Evolutionary conservation across 495 filamentous ascomycete species (phyloP), one percentile per base, ranked within the genome.

Genomic region (Aspergillus olivimuriae): DNA sequence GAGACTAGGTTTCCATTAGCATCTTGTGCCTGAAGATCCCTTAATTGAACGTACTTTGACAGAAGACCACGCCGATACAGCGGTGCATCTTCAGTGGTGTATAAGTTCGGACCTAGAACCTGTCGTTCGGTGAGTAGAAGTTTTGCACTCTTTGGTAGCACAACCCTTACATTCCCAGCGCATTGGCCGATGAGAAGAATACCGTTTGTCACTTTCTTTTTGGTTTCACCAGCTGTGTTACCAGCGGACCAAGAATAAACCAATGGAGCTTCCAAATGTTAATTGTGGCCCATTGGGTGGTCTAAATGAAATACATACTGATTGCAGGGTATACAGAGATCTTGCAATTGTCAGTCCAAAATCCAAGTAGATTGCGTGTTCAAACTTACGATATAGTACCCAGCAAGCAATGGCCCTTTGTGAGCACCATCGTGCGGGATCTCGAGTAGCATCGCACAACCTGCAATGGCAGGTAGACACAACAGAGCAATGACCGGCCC

Each of bases 191-290:
- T 61, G 43, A 80, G 72, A 12, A 81, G 53, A 9, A 80, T 66
- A 39, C 64, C 76, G 10, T 77, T 81, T 2, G 73, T 78, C 17
- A 73, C 65, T 46, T 81, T 81, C 48, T 74, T 73, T 61, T 83
- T 83, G 4, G 79, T 81, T 45, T 83, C 78, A 8, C 79, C 79
- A 0, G 74, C 78, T 1, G 79, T 83, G 52, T 83, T 83, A 46
- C 69, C 76, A 0, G 75, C 72, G 1, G 71, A 74, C 78, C 78
- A 83, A 1, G 75, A 76, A 60, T 81, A 81, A 40, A 83, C 76
- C 42, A 83, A 53, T 1, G 79, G 79, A 6, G 76, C 75, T 60
- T 63, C 50, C 34, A 6, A 42, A 2, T 51, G 66, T 53, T 63
- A 58, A 52, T 65, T 33, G 18, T 5, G 2, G 16, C 9, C 7